These are phyloP conservation scores for Amanita rubescens DNA, from an alignment of 768 basidiomycete genomes.

Conservation along the genomic window DNA sequence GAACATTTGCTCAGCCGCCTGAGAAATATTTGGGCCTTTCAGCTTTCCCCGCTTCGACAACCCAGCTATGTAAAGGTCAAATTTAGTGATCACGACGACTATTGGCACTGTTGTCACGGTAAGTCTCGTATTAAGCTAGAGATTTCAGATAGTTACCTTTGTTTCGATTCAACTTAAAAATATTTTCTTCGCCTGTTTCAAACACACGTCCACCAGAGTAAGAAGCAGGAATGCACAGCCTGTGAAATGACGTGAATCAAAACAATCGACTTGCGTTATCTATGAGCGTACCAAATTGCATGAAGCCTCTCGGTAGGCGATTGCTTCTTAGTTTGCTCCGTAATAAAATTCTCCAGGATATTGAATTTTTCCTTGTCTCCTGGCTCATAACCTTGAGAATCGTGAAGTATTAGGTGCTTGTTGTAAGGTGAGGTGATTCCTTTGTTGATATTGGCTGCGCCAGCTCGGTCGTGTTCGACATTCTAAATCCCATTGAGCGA, in stretches of 20 bases:
- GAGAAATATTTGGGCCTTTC: background rate
- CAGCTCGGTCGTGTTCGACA: conserved; percentile 13
- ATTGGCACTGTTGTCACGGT: background rate
- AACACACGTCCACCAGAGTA: background rate
- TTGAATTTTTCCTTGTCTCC: conserved; percentile 11
- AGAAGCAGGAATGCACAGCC: background rate
- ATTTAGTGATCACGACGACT: conserved; percentile 1
- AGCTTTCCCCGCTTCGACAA: too few species aligned
- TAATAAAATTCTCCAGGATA: background rate
- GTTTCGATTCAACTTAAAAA: conserved; percentile 11
- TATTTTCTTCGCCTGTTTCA: conserved; percentile 16
- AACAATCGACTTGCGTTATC: background rate
- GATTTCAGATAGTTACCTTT: background rate
- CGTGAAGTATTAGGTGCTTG: conserved; percentile 15
- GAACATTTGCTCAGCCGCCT: background rate
- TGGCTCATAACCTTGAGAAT: conserved; percentile 23
- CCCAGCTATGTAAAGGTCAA: background rate
- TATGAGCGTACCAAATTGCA: conserved; percentile 12
- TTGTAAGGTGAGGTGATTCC: background rate
- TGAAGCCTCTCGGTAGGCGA: conserved; percentile 12
- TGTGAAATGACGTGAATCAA: background rate
- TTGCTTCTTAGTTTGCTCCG: background rate
- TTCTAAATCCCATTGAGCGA: conserved; percentile 6
- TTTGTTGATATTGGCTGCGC: background rate
- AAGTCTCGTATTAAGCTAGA: too few species aligned